Evolutionary conservation across 768 basidiomycete species (phyloP), one percentile per base, ranked within the genome.

Genomic region (Aureoboletus auriporus): DNA sequence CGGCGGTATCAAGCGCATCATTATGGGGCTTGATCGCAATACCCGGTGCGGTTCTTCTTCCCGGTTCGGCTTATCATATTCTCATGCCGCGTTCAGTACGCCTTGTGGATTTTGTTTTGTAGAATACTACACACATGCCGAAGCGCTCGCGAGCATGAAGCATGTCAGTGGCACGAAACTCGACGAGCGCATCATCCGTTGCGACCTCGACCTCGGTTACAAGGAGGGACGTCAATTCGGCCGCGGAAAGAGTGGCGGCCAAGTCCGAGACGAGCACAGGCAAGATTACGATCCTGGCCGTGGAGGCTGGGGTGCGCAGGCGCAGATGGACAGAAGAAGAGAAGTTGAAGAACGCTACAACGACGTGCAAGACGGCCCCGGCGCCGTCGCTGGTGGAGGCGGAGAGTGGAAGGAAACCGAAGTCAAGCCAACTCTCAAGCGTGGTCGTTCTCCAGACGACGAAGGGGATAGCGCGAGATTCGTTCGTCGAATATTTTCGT

Each of bases 81-180:
- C 47, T 51, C 42, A 60, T 51, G 26, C 39, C 9, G 23, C 49
- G 47, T 56, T 29, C 61, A 91, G 89, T 61, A 94, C 91, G 41
- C 93, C 91, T 0, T 93, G 91, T 60, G 87, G 95, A 20, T 93
- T 96, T 68, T 93, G 95, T 71, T 97, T 93, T 58, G 94, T 94
- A 49, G 90, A 93, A 65, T 99, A 90, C 65, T 98, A 97, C 65
- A 91, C 91, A 9, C 93, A 97, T 61, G 76, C 83, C 6, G 94
- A 98, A 68, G 95, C 96, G 14, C 75, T 96, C 35, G 89, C 93
- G 36, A 85, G 87, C 53, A 84, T 98, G 80, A 84, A 87, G 41
- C 94, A 96, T 67, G 82, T 98, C 59, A 93, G 89, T 43, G 96
- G 95, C n/a, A 93, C 94, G 31, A 98, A 98, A 72, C 83, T 99